A percentile compares a stretch with the other conserved stretches of the same genome.
phyloP scores from a whole-genome alignment of 129 eudicot species.

The Flaveria robusta region DNA sequence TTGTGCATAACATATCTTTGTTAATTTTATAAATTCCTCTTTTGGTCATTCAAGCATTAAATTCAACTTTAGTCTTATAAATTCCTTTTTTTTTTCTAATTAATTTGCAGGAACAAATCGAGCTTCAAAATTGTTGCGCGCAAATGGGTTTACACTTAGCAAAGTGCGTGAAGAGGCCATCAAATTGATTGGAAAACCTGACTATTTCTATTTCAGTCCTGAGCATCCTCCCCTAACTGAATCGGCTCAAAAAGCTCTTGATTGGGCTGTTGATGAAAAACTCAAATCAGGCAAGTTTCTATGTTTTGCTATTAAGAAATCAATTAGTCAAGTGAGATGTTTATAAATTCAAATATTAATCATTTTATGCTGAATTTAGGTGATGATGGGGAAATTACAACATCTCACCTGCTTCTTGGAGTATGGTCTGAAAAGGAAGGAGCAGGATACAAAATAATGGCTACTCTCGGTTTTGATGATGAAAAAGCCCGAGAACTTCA shows the following conservation, averaged over 20 bases:
- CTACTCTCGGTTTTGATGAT: constrained; percentile 56
- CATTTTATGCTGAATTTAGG: constrained; percentile 42
- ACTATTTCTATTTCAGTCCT: constrained; percentile 47
- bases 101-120: constrained; percentile 58
- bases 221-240: constrained; percentile 72
- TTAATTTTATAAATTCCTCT: not conserved
- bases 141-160: constrained; percentile 60
- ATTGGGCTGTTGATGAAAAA: constrained; percentile 73
- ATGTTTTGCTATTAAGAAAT: not conserved
- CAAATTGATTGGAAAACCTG: constrained; percentile 58
- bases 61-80: not conserved
- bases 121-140: constrained; percentile 63
- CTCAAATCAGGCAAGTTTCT: constrained; percentile 54
- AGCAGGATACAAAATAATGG: constrained; percentile 67
- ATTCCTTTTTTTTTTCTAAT: not conserved
- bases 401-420: constrained; percentile 70
- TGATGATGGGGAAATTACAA: constrained; percentile 58
- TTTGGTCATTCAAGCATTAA: not conserved
- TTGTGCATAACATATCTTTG: too few relatives aligned
- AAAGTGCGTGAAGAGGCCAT: constrained; percentile 69
- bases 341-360: not conserved
- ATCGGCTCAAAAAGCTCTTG: constrained; percentile 69
- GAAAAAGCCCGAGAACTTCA: constrained; percentile 59
- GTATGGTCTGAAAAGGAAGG: constrained; percentile 69
- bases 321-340: not conserved